A percentile compares a stretch with the other conserved stretches of the same genome.
Evolutionary conservation across 345 rosid species (phyloP).

Genomic region (sweet orange (Citrus sinensis)): DVS_A1.0 CM039167.1:25569001-25569500

Average conservation of each 20-base stretch:
- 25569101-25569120: too few relatives aligned
- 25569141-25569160: too few relatives aligned
- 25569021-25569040: too few relatives aligned
- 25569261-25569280: neutral
- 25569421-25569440: neutral
- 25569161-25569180: neutral
- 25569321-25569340: slow-evolving; percentile 28
- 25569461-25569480: slow-evolving; percentile 6
- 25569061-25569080: too few relatives aligned
- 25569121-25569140: too few relatives aligned
- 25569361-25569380: slow-evolving; percentile 21
- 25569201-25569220: neutral
- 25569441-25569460: neutral
- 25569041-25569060: too few relatives aligned
- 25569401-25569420: slow-evolving; percentile 22
- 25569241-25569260: slow-evolving; percentile 17
- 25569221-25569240: slow-evolving; percentile 25
- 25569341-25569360: slow-evolving; percentile 37
- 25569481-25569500: slow-evolving; percentile 36
- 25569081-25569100: too few relatives aligned
- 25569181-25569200: neutral
- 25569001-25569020: too few relatives aligned
- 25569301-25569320: slow-evolving; percentile 33
- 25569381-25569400: slow-evolving; percentile 37
- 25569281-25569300: slow-evolving; percentile 21